Percentiles rank a stretch among this genome's conserved stretches.
These are phyloP conservation scores for Plasmodium berghei DNA, from an alignment of 169 alveolate genomes.

Conservation along the genomic window DNA sequence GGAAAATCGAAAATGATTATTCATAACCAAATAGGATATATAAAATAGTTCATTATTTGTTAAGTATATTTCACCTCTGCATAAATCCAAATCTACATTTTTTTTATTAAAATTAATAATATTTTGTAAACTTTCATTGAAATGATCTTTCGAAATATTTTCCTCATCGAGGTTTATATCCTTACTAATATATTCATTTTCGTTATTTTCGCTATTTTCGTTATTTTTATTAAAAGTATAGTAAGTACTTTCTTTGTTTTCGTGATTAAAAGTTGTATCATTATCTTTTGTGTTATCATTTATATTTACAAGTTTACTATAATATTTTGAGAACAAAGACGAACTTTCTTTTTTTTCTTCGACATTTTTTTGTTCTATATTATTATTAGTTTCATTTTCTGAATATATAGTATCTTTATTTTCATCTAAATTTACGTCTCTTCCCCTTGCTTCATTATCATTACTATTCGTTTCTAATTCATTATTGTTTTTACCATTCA, in stretches of 20 bases:
- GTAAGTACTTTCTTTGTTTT: neutral
- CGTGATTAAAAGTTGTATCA: neutral
- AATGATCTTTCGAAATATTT: neutral
- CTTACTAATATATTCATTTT: neutral
- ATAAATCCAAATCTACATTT: conserved; percentile 9
- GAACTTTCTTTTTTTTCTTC: conserved; percentile 4
- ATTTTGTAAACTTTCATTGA: neutral
- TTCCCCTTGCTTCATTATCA: neutral
- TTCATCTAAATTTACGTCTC: neutral
- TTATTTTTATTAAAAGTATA: neutral
- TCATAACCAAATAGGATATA: conserved; percentile 21
- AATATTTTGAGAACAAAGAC: conserved; percentile 19
- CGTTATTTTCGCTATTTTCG: neutral
- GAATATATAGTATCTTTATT: neutral
- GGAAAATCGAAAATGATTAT: conserved; percentile 37
- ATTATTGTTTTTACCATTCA: conserved; percentile 34
- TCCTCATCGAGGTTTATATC: neutral
- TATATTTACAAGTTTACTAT: conserved; percentile 15
- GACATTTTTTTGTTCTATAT: neutral
- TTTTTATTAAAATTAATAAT: conserved; percentile 14
- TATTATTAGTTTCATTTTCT: neutral
- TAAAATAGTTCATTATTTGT: conserved; percentile 12
- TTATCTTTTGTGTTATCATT: neutral
- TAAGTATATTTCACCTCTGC: conserved; percentile 64
- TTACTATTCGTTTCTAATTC: conserved; percentile 18